Conservation (phyloP, 805 yeast species). For the Zygosaccharomyces bisporus region DNA sequence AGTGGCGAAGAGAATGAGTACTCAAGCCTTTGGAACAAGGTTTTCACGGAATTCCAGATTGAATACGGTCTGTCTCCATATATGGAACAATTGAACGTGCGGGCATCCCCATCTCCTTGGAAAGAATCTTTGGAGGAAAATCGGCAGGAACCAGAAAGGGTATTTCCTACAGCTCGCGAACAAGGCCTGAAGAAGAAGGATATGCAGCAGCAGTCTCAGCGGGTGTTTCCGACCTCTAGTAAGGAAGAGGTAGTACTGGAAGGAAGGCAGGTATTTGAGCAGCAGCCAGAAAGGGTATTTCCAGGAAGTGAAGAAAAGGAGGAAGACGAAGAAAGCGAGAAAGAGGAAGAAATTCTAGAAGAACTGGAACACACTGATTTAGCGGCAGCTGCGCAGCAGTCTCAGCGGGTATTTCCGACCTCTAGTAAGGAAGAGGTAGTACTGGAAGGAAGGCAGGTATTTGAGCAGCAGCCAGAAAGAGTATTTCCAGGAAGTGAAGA, state of each 20-base stretch:
- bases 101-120: slow-evolving; percentile 5
- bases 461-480: slow-evolving; percentile 7
- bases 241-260: background rate
- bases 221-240: background rate
- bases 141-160: slow-evolving; percentile 7
- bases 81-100: slow-evolving; percentile 11
- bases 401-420: background rate
- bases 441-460: background rate
- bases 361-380: too few species aligned
- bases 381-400: too few species aligned
- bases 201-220: background rate
- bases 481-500: slow-evolving; percentile 4
- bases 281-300: slow-evolving; percentile 2
- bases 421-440: too few species aligned
- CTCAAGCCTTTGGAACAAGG: slow-evolving; percentile 18
- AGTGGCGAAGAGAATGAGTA: slow-evolving; percentile 12
- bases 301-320: background rate
- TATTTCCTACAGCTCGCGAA: slow-evolving; percentile 2
- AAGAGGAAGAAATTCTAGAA: background rate
- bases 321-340: background rate
- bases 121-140: background rate
- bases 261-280: background rate
- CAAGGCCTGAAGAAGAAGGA: background rate
- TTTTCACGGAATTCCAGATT: slow-evolving; percentile 18
- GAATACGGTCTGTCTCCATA: slow-evolving; percentile 11